phyloP scores from a whole-genome alignment of 257 asterid species.

The Jaltomata sinuosa region DNA sequence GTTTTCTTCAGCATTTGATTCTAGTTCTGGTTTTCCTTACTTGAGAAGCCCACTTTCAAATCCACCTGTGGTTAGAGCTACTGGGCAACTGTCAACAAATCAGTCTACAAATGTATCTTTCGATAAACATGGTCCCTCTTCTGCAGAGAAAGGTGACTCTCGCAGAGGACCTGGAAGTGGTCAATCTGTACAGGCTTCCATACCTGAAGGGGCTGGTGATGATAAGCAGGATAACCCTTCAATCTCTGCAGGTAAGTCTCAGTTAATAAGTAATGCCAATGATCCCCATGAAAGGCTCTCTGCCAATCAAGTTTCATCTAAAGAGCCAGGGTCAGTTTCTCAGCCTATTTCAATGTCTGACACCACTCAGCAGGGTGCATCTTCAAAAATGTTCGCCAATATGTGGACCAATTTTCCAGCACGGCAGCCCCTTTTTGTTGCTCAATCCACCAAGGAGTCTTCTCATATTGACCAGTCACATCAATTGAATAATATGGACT shows the following conservation, averaged over 20 bases:
- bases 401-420: conserved; percentile 39
- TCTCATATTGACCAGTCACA: conserved; percentile 25
- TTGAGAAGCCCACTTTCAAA: conserved; percentile 39
- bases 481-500: conserved; percentile 40
- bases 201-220: conserved; percentile 30
- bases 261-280: conserved; percentile 18
- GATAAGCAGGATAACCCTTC: conserved; percentile 18
- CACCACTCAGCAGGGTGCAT: conserved; percentile 23
- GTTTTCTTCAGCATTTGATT: conserved; percentile 20
- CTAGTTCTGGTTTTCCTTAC: conserved; percentile 33
- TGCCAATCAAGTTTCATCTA: conserved; percentile 20
- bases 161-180: conserved; percentile 5
- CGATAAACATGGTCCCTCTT: conserved; percentile 18
- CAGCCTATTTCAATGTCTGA: conserved; percentile 24
- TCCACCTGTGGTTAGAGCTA: conserved; percentile 25
- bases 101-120: conserved; percentile 12
- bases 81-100: conserved; percentile 35
- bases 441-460: conserved; percentile 26
- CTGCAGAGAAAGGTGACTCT: conserved; percentile 34
- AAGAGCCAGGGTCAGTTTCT: conserved; percentile 24
- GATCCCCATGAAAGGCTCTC: conserved; percentile 32
- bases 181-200: conserved; percentile 25
- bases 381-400: conserved; percentile 23
- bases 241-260: conserved; percentile 17
- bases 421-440: conserved; percentile 22